Evolutionary conservation across 352 stramenopile genomes (phyloP).

Genomic region (Pythium myriotylum): DNA sequence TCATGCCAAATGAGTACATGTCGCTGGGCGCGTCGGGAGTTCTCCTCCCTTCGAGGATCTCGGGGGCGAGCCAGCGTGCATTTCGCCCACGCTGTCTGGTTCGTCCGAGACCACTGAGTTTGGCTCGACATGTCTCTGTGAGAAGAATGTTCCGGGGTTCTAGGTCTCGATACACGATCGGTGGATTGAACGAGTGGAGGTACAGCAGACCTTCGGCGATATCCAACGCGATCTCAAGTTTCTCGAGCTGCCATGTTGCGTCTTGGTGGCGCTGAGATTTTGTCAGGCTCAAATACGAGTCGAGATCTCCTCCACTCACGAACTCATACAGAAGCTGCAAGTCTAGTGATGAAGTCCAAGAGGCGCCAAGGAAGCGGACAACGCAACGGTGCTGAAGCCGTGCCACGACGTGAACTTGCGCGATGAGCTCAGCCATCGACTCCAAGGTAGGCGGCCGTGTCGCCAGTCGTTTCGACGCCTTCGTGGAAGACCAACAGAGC

Average conservation of each 20-base stretch:
- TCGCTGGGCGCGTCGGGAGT: constrained; percentile 9
- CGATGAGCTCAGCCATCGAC: too few relatives aligned
- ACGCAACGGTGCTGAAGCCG: too few relatives aligned
- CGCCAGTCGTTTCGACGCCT: too few relatives aligned
- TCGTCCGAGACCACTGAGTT: not conserved
- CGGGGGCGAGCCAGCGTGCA: constrained; percentile 15
- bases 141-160: not conserved
- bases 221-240: constrained; percentile 15
- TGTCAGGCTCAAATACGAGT: constrained; percentile 3
- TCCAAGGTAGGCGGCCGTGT: too few relatives aligned
- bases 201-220: constrained; percentile 24
- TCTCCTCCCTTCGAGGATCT: constrained; percentile 6
- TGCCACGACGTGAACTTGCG: too few relatives aligned
- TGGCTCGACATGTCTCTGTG: not conserved
- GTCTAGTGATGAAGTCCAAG: too few relatives aligned
- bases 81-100: constrained; percentile 8
- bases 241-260: not conserved
- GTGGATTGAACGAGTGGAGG: constrained; percentile 19
- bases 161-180: constrained; percentile 6
- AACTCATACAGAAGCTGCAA: too few relatives aligned
- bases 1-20: constrained; percentile 18
- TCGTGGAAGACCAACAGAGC: too few relatives aligned
- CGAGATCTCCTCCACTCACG: constrained; percentile 24
- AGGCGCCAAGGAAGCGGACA: too few relatives aligned
- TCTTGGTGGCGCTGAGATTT: not conserved